These are phyloP conservation scores for Stachybotrys chlorohalonatus DNA, from an alignment of 2,329 filamentous ascomycete species.

Conservation along the genomic window DNA sequence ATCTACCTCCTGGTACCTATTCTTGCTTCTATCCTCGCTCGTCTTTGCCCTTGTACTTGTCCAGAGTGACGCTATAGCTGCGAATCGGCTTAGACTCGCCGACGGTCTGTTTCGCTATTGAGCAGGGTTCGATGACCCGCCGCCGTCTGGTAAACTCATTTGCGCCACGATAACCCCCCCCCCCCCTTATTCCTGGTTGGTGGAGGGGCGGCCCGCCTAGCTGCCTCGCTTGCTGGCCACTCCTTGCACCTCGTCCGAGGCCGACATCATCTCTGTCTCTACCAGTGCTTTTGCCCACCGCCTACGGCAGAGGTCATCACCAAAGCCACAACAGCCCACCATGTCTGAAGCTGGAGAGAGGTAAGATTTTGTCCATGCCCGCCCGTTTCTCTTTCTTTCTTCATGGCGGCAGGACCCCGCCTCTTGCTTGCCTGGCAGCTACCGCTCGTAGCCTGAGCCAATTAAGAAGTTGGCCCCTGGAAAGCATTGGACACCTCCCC, in stretches of 20 bases:
- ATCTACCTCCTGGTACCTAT: too few relatives aligned
- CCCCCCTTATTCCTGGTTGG: too few relatives aligned
- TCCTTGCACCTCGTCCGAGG: not conserved
- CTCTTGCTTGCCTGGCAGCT: not conserved
- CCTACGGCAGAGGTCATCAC: not conserved
- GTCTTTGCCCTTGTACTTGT: too few relatives aligned
- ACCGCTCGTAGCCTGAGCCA: not conserved
- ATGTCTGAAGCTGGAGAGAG: constrained; percentile 1
- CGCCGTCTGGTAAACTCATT: too few relatives aligned
- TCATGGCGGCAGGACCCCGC: not conserved
- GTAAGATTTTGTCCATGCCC: not conserved
- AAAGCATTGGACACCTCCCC: not conserved
- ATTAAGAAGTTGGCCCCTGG: not conserved
- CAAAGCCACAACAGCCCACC: not conserved
- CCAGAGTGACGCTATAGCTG: too few relatives aligned
- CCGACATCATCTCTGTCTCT: not conserved
- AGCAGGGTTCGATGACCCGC: too few relatives aligned
- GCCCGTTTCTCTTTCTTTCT: not conserved
- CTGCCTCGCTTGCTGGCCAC: too few relatives aligned
- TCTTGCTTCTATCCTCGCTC: too few relatives aligned
- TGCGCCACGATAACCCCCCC: too few relatives aligned
- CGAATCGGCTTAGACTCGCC: too few relatives aligned
- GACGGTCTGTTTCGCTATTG: too few relatives aligned
- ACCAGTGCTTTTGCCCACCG: not conserved
- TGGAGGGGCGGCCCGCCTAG: too few relatives aligned